Percentiles rank a stretch among this genome's conserved stretches.
Conservation (phyloP, 192 early-diverging fungal species). For the Geranomyces michiganensis region DNA sequence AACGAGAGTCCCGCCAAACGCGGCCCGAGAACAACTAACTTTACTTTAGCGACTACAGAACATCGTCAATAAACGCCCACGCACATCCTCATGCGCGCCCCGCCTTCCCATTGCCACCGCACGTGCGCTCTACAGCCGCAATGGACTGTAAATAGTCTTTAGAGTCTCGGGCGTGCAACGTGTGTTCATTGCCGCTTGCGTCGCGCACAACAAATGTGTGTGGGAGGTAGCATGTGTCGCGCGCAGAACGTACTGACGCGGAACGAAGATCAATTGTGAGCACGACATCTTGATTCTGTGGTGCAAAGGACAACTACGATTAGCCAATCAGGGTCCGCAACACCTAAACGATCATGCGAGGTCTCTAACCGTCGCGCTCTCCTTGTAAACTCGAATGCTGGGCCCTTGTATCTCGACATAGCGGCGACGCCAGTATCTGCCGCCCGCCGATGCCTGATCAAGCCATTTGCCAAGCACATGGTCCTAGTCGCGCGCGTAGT, state of each 20-base stretch:
- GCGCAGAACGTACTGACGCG: background rate
- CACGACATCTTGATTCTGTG: background rate
- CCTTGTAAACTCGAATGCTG: background rate
- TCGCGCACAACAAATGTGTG: slow-evolving; percentile 11
- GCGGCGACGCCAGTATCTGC: slow-evolving; percentile 4
- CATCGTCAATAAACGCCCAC: no score
- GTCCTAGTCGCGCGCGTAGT: slow-evolving; percentile 5
- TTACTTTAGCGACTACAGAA: no score
- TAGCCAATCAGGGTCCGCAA: background rate
- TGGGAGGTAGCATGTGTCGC: slow-evolving; percentile 18
- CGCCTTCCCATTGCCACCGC: no score
- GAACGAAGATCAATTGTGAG: slow-evolving; percentile 10
- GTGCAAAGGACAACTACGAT: background rate
- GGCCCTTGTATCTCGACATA: slow-evolving; percentile 18
- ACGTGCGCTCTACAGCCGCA: slow-evolving; percentile 21
- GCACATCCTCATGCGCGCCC: no score
- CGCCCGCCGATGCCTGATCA: slow-evolving; percentile 12
- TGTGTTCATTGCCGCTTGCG: slow-evolving; percentile 3
- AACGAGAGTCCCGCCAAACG: no score
- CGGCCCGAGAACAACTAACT: no score
- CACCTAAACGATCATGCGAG: no score
- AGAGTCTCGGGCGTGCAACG: background rate
- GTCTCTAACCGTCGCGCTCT: background rate
- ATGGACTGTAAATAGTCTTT: slow-evolving; percentile 8
- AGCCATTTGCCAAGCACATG: slow-evolving; percentile 15